A percentile compares a stretch with the other conserved stretches of the same genome.
Conservation (phyloP, 768 basidiomycete species). For the Mycena metata region DNA sequence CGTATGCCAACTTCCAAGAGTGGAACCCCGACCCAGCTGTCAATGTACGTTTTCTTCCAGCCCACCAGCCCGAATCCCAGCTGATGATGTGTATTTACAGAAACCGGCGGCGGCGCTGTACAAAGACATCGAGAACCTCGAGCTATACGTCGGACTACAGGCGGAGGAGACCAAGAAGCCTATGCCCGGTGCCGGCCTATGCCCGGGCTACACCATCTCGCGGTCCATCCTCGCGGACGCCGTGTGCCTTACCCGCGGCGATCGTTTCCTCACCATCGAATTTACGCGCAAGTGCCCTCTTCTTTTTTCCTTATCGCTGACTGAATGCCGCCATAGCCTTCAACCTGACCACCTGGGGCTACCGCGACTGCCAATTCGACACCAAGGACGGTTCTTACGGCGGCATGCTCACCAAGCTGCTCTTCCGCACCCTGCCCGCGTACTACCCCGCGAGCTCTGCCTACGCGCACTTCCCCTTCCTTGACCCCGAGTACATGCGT, state of each 20-base stretch:
- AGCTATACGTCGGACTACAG: constrained; percentile 81
- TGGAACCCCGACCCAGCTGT: constrained; percentile 79
- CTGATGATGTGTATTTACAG: constrained; percentile 48
- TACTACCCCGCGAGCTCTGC: constrained; percentile 74
- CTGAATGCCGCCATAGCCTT: constrained; percentile 56
- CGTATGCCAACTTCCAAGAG: constrained; percentile 73
- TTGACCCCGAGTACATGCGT: constrained; percentile 69
- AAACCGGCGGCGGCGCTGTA: constrained; percentile 76
- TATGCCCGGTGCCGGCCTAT: constrained; percentile 78
- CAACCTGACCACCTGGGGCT: constrained; percentile 87
- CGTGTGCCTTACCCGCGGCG: constrained; percentile 80
- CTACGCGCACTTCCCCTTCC: constrained; percentile 88
- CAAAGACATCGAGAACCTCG: constrained; percentile 81
- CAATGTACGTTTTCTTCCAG: constrained; percentile 54
- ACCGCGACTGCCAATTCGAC: constrained; percentile 76
- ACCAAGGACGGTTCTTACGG: constrained; percentile 78
- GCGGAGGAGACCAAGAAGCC: constrained; percentile 80
- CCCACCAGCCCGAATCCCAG: background rate
- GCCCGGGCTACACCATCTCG: constrained; percentile 87
- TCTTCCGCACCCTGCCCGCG: constrained; percentile 79
- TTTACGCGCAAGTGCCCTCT: constrained; percentile 71
- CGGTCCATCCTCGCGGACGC: constrained; percentile 88
- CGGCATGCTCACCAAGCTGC: constrained; percentile 79
- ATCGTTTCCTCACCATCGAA: constrained; percentile 83
- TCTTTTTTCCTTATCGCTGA: background rate